phyloP scores from a whole-genome alignment of 129 eudicot genomes.

The Saussurea involucrata region DNA sequence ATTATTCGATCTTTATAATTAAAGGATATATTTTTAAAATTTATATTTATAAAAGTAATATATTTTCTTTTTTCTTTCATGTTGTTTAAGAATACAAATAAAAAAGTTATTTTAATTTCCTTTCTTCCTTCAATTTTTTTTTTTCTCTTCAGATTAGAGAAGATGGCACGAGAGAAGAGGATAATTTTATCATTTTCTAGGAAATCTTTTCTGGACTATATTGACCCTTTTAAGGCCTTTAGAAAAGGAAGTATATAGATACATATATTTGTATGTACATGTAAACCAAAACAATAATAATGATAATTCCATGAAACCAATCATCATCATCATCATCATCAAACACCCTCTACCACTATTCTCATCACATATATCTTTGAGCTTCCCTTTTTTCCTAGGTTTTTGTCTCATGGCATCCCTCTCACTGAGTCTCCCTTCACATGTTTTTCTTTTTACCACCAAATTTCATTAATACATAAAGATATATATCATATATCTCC shows the following conservation, averaged over 20 bases:
- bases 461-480: constrained; percentile 30
- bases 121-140: no score
- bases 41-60: no score
- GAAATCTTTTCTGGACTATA: constrained; percentile 49
- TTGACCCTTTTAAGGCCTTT: constrained; percentile 35
- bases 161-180: constrained; percentile 17
- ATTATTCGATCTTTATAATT: no score
- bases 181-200: constrained; percentile 15
- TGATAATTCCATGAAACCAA: constrained; percentile 36
- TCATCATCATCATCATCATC: constrained; percentile 26
- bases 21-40: no score
- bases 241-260: background rate
- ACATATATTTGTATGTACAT: constrained; percentile 5
- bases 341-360: constrained; percentile 22
- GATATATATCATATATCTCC: no score
- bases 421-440: constrained; percentile 27
- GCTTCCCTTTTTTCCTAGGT: constrained; percentile 39
- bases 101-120: no score
- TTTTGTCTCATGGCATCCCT: constrained; percentile 19
- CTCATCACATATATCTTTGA: constrained; percentile 17
- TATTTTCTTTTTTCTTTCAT: no score
- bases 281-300: constrained; percentile 6
- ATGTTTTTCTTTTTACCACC: constrained; percentile 22
- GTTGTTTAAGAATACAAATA: no score
- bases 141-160: no score